These are phyloP conservation scores for Phlegmacium glaucopus DNA, from an alignment of 768 basidiomycete genomes.

Conservation along the genomic window DNA sequence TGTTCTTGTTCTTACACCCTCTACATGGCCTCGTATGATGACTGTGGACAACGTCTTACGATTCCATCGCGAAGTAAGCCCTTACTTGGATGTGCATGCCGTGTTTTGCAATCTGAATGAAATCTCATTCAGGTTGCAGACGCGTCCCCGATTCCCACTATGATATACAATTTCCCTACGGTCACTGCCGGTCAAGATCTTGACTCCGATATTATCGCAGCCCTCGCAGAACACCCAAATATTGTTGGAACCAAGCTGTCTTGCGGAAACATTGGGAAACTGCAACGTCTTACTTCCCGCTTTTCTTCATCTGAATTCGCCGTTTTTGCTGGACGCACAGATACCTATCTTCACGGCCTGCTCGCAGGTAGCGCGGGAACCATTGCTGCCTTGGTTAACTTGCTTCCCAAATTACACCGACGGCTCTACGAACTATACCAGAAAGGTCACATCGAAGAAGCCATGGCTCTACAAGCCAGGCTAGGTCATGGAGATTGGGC, in stretches of 20 bases:
- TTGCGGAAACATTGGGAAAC: conserved; percentile 82
- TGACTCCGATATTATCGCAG: conserved; percentile 71
- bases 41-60: conserved; percentile 55
- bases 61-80: conserved; percentile 59
- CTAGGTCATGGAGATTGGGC: conserved; percentile 70
- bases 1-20: conserved; percentile 72
- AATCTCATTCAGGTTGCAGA: conserved; percentile 53
- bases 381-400: conserved; percentile 63
- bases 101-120: not conserved
- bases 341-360: conserved; percentile 63
- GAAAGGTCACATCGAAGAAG: conserved; percentile 54
- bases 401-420: conserved; percentile 56
- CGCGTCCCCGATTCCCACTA: conserved; percentile 62
- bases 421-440: conserved; percentile 46
- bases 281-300: conserved; percentile 66
- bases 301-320: conserved; percentile 54
- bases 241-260: conserved; percentile 86
- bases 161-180: conserved; percentile 86
- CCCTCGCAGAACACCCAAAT: conserved; percentile 74
- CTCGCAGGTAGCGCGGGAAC: conserved; percentile 59
- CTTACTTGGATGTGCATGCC: not conserved
- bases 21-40: conserved; percentile 68
- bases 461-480: conserved; percentile 56
- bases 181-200: conserved; percentile 83
- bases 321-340: conserved; percentile 74